Percentiles rank a stretch among this genome's conserved stretches.
phyloP scores from a whole-genome alignment of 805 yeast genomes.

The Spathaspora arborariae region DNA sequence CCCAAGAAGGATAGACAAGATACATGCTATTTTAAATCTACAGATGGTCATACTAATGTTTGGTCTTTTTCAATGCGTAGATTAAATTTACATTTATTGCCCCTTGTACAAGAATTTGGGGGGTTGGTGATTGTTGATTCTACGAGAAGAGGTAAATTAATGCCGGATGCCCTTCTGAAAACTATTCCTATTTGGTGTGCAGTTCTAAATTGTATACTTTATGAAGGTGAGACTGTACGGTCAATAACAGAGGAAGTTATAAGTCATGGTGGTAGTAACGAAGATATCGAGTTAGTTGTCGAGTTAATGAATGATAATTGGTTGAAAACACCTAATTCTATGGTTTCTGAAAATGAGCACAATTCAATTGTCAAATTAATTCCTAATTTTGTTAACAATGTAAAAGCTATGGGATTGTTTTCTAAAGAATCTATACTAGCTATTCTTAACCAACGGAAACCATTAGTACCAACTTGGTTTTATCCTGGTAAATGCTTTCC shows the following conservation, averaged over 20 bases:
- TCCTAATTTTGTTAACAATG: conserved; percentile 45
- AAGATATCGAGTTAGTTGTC: conserved; percentile 4
- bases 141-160: conserved; percentile 76
- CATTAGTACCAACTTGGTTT: conserved; percentile 67
- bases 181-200: conserved; percentile 93
- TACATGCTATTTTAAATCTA: conserved; percentile 77
- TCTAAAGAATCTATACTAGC: not conserved
- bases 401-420: conserved; percentile 38
- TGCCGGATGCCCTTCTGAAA: conserved; percentile 85
- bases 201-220: conserved; percentile 56
- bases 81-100: conserved; percentile 67
- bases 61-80: conserved; percentile 79
- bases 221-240: conserved; percentile 19
- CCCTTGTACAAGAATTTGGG: conserved; percentile 33
- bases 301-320: conserved; percentile 9
- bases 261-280: conserved; percentile 4
- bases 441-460: conserved; percentile 27
- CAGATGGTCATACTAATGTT: conserved; percentile 83
- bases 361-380: conserved; percentile 45
- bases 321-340: conserved; percentile 13
- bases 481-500: conserved; percentile 45
- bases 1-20: conserved; percentile 27
- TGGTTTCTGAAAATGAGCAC: conserved; percentile 57
- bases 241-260: not conserved
- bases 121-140: conserved; percentile 75